These are phyloP conservation scores for Microbotryum violaceum DNA, from an alignment of 1,284 basidiomycete species.

Conservation along the genomic window DNA sequence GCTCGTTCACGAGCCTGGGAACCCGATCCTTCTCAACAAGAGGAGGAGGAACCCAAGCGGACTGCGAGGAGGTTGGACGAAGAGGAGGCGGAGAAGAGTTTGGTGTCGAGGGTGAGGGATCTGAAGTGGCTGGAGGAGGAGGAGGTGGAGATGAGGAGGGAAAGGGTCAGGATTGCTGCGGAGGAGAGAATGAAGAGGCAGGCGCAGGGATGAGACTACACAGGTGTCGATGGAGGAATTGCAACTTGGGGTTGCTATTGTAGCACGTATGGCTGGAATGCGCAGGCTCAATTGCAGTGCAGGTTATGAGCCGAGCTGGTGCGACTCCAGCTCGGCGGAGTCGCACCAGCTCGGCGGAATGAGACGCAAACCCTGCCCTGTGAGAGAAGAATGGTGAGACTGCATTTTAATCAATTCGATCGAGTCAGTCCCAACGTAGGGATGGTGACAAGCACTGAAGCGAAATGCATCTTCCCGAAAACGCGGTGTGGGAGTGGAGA, in stretches of 20 bases:
- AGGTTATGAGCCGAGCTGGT: too few species aligned
- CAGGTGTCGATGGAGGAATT: not conserved
- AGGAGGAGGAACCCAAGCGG: not conserved
- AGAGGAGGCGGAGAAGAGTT: conserved; percentile 2
- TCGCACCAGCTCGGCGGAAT: too few species aligned
- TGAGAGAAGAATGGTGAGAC: too few species aligned
- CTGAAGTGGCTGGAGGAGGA: conserved; percentile 17
- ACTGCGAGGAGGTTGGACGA: conserved; percentile 9
- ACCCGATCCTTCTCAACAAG: not conserved
- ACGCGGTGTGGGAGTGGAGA: too few species aligned
- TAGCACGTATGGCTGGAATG: too few species aligned
- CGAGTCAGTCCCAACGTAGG: too few species aligned
- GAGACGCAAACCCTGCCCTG: too few species aligned
- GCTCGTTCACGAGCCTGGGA: not conserved
- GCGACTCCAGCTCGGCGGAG: too few species aligned
- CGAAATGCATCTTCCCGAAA: too few species aligned
- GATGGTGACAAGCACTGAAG: too few species aligned
- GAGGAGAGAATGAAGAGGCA: conserved; percentile 12
- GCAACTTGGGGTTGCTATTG: not conserved
- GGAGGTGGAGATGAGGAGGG: conserved; percentile 14
- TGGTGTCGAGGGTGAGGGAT: conserved; percentile 4
- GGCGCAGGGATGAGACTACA: not conserved
- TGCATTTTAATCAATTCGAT: too few species aligned
- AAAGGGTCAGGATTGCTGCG: conserved; percentile 13
- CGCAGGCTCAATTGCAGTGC: too few species aligned